Evolutionary conservation across 495 filamentous ascomycete species (phyloP), one percentile per base, ranked within the genome.

Genomic region (Choiromyces venosus): DNA sequence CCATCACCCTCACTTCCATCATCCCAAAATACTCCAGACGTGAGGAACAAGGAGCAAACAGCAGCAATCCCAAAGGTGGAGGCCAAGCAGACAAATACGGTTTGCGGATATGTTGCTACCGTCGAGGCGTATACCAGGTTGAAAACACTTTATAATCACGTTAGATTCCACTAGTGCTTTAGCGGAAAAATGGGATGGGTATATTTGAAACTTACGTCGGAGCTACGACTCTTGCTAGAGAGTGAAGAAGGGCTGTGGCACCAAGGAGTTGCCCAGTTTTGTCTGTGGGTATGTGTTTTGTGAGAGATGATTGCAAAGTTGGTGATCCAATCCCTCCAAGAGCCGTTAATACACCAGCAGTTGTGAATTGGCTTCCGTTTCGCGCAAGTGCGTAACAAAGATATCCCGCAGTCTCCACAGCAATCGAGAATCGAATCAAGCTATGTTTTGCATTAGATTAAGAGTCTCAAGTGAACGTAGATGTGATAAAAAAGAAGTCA

Each of bases 201-300:
- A 56, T 12, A 5, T 4, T 61, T 61, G 33, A 70, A 33, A 70
- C 68, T 12, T 46, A 70, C 19, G 90, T 86, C 0, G 95, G 95
- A 12, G 89, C 89, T 19, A 96, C 80, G 12, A 99, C 87, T 44
- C 93, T 86, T 4, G 92, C 90, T 29, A 95, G 80, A 0, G 92
- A 91, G 84, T 97, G 95, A 73, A 99, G 82, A 67, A 98, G 82
- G 0, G 96, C 95, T 25, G 87, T 90, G 1, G 93, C 95, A 14
- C 95, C 95, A 3, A 99, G 86, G 68, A 99, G 83, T 80, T 93
- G 89, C 0, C 95, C 95, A 1, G 92, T 90, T 38, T 87, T 86
- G 75, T 94, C 91, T 12, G 87, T 86, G 6, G 94, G 92, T 0
- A 97, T 90, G 81, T 97, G 95, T 80, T 97, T 97, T 69, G 92